Conservation (phyloP, 2,329 filamentous ascomycete species). For the Karstenula rhodostoma region DNA sequence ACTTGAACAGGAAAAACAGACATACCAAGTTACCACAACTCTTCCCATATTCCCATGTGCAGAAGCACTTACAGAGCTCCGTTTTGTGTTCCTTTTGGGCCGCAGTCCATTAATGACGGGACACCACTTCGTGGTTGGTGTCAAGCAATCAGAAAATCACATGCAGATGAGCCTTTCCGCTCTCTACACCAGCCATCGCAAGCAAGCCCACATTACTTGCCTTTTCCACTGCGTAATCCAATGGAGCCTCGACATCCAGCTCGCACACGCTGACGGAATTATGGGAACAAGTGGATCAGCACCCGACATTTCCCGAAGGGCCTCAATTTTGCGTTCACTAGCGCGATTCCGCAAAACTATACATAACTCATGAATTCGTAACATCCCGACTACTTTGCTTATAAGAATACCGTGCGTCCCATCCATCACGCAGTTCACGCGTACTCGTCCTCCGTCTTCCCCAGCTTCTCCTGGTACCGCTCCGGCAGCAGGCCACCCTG, state of each 20-base stretch:
- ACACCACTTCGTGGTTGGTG: too few relatives aligned
- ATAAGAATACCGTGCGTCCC: neutral
- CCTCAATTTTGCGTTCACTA: neutral
- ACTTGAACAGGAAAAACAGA: too few relatives aligned
- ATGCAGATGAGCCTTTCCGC: too few relatives aligned
- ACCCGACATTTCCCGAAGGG: neutral
- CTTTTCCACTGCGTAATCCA: neutral
- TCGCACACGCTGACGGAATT: neutral
- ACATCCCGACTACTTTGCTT: neutral
- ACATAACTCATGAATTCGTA: conserved; percentile 8
- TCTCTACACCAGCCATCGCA: too few relatives aligned
- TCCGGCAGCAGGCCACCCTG: conserved; percentile 18
- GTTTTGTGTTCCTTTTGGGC: too few relatives aligned
- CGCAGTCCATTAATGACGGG: too few relatives aligned
- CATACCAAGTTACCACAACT: too few relatives aligned
- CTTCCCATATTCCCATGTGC: too few relatives aligned
- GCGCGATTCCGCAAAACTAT: neutral
- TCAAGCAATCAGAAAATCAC: too few relatives aligned
- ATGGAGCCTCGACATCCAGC: neutral
- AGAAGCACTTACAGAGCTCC: too few relatives aligned
- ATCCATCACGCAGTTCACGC: neutral
- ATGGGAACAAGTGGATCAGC: neutral
- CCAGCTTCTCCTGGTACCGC: conserved; percentile 23
- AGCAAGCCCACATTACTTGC: too few relatives aligned
- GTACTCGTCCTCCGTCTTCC: conserved; percentile 13